These are phyloP conservation scores for Fusarium sp. DNA, from an alignment of 2,329 filamentous ascomycete genomes.

Conservation along the genomic window DNA sequence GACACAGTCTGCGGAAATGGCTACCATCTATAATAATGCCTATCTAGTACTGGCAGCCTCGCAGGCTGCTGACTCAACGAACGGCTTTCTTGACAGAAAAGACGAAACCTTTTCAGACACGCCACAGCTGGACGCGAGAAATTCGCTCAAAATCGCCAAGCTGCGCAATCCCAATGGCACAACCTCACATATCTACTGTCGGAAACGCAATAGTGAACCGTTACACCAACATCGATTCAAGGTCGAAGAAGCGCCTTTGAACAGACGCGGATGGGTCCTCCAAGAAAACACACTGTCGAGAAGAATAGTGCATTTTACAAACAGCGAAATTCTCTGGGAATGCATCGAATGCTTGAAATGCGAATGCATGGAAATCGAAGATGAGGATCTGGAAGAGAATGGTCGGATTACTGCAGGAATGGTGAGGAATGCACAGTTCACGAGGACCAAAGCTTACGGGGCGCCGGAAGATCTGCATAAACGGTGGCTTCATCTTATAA, in stretches of 20 bases:
- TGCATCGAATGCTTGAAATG: background rate
- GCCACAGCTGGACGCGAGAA: background rate
- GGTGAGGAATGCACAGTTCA: background rate
- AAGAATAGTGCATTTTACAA: background rate
- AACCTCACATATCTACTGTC: background rate
- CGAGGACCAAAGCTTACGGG: background rate
- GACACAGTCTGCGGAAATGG: background rate
- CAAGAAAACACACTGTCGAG: background rate
- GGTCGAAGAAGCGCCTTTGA: background rate
- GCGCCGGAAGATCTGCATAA: background rate
- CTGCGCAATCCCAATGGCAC: background rate
- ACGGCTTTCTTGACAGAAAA: background rate
- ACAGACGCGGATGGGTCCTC: background rate
- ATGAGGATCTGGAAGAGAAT: background rate
- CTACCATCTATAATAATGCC: background rate
- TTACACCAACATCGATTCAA: background rate
- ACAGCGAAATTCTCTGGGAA: background rate
- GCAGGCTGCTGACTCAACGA: accelerated
- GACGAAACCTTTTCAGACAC: background rate
- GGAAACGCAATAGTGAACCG: accelerated
- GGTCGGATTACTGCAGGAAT: background rate
- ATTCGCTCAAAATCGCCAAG: background rate
- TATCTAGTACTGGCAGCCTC: background rate
- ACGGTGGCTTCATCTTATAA: background rate
- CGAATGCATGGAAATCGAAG: background rate